phyloP scores from a whole-genome alignment of 345 rosid species.

The Microcos paniculata region DNA sequence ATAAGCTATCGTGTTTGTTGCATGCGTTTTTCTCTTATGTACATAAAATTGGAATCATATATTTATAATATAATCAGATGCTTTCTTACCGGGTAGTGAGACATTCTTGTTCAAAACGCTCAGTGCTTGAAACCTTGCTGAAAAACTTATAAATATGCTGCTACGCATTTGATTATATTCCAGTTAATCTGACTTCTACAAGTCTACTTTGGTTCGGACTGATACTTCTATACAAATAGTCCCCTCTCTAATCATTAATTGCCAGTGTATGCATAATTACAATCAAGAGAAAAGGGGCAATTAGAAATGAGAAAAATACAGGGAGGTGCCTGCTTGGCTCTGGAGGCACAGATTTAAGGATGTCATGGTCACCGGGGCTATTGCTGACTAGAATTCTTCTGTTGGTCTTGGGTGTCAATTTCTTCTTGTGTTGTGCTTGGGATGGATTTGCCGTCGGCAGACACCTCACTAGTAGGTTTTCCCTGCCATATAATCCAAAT shows the following conservation, averaged over 20 bases:
- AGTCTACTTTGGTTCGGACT: not conserved
- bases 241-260: constrained; percentile 1
- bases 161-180: not conserved
- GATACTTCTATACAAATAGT: constrained; percentile 8
- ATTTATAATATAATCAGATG: not conserved
- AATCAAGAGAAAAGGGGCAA: not conserved
- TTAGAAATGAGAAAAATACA: not conserved
- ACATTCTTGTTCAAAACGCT: not conserved
- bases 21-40: not conserved
- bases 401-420: not conserved
- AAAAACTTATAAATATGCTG: not conserved
- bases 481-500: constrained; percentile 33
- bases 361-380: not conserved
- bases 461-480: constrained; percentile 32
- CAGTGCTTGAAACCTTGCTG: not conserved
- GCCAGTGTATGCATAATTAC: constrained; percentile 6
- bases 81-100: not conserved
- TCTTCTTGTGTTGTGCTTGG: constrained; percentile 26
- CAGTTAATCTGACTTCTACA: not conserved
- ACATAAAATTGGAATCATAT: not conserved
- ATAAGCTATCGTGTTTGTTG: not conserved
- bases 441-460: constrained; percentile 24
- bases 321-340: not conserved
- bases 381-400: not conserved
- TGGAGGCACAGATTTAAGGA: not conserved